Percentiles rank a stretch among this genome's conserved stretches.
Evolutionary conservation across 2,329 filamentous ascomycete species (phyloP).

Genomic region (Arthroderma uncinatum): DNA sequence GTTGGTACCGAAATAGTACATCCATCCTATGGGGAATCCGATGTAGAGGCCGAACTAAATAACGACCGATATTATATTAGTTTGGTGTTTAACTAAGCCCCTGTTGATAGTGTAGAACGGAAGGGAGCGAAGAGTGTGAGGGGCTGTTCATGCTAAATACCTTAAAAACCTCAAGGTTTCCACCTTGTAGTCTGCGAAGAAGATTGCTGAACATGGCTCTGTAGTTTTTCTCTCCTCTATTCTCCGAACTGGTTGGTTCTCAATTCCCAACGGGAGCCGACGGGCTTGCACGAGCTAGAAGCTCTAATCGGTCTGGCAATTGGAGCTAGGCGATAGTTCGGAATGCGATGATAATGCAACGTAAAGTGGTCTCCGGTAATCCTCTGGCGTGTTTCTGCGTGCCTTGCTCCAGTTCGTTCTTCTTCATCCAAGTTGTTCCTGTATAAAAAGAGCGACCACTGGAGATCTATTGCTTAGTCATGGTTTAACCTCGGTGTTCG

Average conservation of each 20-base stretch:
- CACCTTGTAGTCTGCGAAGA: conserved; percentile 55
- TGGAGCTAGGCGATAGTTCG: neutral
- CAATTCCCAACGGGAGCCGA: too few species aligned
- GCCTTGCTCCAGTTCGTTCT: too few species aligned
- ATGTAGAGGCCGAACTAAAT: conserved; percentile 91
- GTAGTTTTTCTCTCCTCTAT: neutral
- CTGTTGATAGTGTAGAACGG: neutral
- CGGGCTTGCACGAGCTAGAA: too few species aligned
- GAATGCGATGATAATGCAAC: neutral
- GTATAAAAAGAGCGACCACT: too few species aligned
- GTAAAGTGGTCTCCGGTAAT: neutral
- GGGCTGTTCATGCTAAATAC: conserved; percentile 38
- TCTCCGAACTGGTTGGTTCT: neutral
- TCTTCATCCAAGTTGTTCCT: too few species aligned
- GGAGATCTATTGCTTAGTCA: too few species aligned
- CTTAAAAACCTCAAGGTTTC: conserved; percentile 93
- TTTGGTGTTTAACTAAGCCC: neutral
- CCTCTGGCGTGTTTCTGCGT: neutral
- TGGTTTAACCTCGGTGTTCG: too few species aligned
- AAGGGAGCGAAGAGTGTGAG: neutral
- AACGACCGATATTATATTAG: neutral
- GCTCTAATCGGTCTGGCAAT: too few species aligned
- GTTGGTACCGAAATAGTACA: conserved; percentile 99
- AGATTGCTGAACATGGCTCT: conserved; percentile 29
- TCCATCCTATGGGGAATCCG: conserved; percentile 96